These are phyloP conservation scores for Colletotrichum sublineola DNA, from an alignment of 2,329 filamentous ascomycete genomes.

Conservation along the genomic window DNA sequence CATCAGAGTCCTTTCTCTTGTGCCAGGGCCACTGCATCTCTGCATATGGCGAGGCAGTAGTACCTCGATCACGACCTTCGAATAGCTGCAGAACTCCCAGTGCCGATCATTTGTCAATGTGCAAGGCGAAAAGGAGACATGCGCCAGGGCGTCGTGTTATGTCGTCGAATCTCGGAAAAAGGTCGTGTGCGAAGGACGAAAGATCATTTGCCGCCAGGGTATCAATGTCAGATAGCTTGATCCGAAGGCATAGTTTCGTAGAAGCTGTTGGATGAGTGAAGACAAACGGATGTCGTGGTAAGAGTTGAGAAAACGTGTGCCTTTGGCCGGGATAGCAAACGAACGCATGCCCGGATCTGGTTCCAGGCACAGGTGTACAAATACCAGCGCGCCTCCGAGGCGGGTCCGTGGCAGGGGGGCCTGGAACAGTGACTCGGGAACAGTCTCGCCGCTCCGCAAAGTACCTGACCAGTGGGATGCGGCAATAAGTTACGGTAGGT, in stretches of 20 bases:
- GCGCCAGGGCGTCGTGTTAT: slow-evolving; percentile 29
- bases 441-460: slow-evolving; percentile 32
- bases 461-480: slow-evolving; percentile 18
- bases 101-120: slow-evolving; percentile 39
- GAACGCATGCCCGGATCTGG: slow-evolving; percentile 35
- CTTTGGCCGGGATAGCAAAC: slow-evolving; percentile 38
- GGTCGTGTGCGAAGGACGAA: slow-evolving; percentile 24
- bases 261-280: slow-evolving; percentile 22
- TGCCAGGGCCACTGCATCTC: slow-evolving; percentile 56
- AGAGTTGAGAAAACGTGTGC: slow-evolving; percentile 40
- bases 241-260: slow-evolving; percentile 38
- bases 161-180: slow-evolving; percentile 24
- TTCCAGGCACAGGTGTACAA: slow-evolving; percentile 24
- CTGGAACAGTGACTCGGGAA: slow-evolving; percentile 33
- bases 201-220: slow-evolving; percentile 29
- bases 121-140: slow-evolving; percentile 37
- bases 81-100: slow-evolving; percentile 20
- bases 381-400: slow-evolving; percentile 30
- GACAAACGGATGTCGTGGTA: slow-evolving; percentile 28
- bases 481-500: slow-evolving; percentile 1
- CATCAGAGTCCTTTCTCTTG: slow-evolving; percentile 51
- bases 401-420: slow-evolving; percentile 33
- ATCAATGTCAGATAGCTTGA: slow-evolving; percentile 33
- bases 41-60: slow-evolving; percentile 32
- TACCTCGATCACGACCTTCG: slow-evolving; percentile 40